phyloP scores from a whole-genome alignment of 306 rosid genomes.

The Fragaria vesca region DNA sequence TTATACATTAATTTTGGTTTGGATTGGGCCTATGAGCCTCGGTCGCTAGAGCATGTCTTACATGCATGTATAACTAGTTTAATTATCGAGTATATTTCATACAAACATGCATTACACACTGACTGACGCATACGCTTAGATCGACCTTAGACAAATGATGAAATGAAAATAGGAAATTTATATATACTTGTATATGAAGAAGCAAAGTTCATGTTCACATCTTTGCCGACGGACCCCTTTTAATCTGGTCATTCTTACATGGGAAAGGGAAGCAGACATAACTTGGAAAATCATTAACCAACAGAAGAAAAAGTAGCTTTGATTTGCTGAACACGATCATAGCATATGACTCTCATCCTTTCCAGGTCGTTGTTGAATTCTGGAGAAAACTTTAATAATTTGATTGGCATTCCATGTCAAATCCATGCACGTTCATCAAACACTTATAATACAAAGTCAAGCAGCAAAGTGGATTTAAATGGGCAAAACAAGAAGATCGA shows the following conservation, averaged over 20 bases:
- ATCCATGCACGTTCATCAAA: slow-evolving; percentile 60
- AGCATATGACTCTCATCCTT: neutral
- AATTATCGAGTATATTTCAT: too few species aligned
- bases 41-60: neutral
- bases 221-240: slow-evolving; percentile 1
- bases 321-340: neutral
- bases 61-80: too few species aligned
- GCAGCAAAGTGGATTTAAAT: neutral
- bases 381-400: neutral
- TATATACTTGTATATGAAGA: neutral
- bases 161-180: too few species aligned
- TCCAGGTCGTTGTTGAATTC: neutral
- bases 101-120: too few species aligned
- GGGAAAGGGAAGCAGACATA: neutral
- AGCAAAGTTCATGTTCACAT: neutral
- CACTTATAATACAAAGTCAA: slow-evolving; percentile 36
- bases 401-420: slow-evolving; percentile 49
- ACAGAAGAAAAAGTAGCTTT: neutral
- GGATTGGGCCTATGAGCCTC: neutral
- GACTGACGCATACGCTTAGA: neutral
- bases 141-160: neutral
- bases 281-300: neutral
- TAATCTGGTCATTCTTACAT: neutral
- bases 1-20: too few species aligned
- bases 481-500: slow-evolving; percentile 19